Evolutionary conservation across 1,284 basidiomycete genomes (phyloP), one percentile per base, ranked within the genome.

Genomic region (Austropuccinia psidii): DNA sequence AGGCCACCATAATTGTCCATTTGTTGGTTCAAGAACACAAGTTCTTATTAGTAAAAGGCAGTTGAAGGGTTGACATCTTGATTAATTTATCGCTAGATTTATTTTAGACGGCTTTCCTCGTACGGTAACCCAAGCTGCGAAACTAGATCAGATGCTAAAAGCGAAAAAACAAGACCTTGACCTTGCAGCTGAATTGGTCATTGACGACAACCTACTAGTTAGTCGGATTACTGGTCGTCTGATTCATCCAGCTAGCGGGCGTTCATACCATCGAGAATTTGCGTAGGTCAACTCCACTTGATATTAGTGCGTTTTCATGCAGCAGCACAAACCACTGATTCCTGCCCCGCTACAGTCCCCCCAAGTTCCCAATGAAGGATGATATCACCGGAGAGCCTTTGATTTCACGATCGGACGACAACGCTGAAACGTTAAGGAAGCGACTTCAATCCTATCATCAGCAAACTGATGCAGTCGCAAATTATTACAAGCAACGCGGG

Each of bases 81-180:
- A n/a, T 31, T 57, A 19, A 29, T 57, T 29, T 33, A 21, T 7
- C 5, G n/a, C n/a, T 74, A 96, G 93, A 58, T 98, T 98, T 83
- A 96, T 98, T 76, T 86, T 98, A 61, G 95, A 98, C 80, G 95
- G 95, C 24, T 98, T 98, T 87, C 95, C 95, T 41, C 90, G 96
- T 62, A 98, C 95, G 17, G 92, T 97, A 49, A 88, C 90, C n/a
- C 96, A 98, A 80, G 96, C 95, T 5, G 87, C 93, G 83, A 98
- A 97, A 83, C 88, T 98, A 76, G 95, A 97, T 81, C 83, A 84
- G 76, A 98, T 98, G 95, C 87, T 98, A 61, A 80, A 84, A 24
- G 81, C 80, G 17, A 88, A 91, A 80, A 87, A 90, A 78, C 92
- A 97, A 84, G 78, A 80, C 69, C 86, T 98, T 60, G 90, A 98